Conservation (phyloP, 306 rosid species). For the Gynostemma pentaphyllum region DNA sequence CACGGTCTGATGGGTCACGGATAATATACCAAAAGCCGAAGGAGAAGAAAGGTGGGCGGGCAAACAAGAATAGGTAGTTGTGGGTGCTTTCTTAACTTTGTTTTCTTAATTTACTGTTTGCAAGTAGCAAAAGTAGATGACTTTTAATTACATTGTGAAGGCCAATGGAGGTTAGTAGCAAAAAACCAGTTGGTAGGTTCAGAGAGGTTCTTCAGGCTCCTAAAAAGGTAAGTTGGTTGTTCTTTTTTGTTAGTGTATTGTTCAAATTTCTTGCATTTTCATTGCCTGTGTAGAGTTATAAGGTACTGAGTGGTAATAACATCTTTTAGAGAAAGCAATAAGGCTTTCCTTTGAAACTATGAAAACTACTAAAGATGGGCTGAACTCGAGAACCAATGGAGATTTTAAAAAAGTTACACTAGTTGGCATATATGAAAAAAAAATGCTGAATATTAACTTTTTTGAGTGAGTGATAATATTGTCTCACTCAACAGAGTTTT, state of each 20-base stretch:
- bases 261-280: background rate
- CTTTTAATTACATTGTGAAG: conserved; percentile 25
- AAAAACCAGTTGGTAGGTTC: conserved; percentile 56
- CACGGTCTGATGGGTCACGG: conserved; percentile 60
- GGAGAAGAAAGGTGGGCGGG: conserved; percentile 41
- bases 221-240: conserved; percentile 41
- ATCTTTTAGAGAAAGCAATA: too few species aligned
- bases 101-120: background rate
- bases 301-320: background rate
- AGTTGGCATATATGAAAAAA: too few species aligned
- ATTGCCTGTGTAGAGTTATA: background rate
- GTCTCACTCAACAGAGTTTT: background rate
- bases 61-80: conserved; percentile 71
- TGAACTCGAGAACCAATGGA: too few species aligned
- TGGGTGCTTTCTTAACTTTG: background rate
- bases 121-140: conserved; percentile 12
- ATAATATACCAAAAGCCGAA: conserved; percentile 22
- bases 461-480: too few species aligned
- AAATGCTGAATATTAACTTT: too few species aligned
- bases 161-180: conserved; percentile 87
- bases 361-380: too few species aligned
- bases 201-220: conserved; percentile 76
- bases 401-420: too few species aligned
- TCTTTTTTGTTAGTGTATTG: background rate
- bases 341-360: too few species aligned